These are phyloP conservation scores for Phytopythium cucurbitacearum DNA, from an alignment of 352 stramenopile genomes.

Conservation along the genomic window DNA sequence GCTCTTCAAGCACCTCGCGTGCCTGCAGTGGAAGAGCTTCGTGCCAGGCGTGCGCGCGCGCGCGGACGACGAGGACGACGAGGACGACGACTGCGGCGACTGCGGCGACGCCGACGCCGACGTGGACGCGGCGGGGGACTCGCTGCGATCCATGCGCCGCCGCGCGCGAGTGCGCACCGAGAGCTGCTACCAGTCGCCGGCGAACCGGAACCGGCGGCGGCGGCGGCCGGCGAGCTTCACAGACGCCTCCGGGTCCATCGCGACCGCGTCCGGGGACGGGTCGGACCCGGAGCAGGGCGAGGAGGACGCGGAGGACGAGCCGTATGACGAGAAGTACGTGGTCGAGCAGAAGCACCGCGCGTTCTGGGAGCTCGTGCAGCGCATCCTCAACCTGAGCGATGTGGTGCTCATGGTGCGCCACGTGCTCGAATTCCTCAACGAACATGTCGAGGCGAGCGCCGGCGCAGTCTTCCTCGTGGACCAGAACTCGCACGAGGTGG, in stretches of 20 bases:
- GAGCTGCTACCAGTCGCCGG: slow-evolving; percentile 5
- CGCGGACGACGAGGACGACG: slow-evolving; percentile 7
- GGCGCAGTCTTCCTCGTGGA: slow-evolving; percentile 76
- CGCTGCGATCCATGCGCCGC: neutral
- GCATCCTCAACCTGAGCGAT: slow-evolving; percentile 62
- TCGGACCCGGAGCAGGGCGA: neutral
- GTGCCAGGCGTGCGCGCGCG: slow-evolving; percentile 10
- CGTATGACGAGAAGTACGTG: slow-evolving; percentile 29
- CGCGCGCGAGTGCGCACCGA: slow-evolving; percentile 1
- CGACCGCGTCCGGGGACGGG: neutral
- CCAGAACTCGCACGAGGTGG: slow-evolving; percentile 69
- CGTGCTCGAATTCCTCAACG: slow-evolving; percentile 59
- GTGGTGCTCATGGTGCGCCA: slow-evolving; percentile 72
- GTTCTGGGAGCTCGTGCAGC: slow-evolving; percentile 79
- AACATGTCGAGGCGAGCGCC: slow-evolving; percentile 40
- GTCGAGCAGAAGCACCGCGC: slow-evolving; percentile 60
- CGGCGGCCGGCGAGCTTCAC: neutral
- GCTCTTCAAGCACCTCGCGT: slow-evolving; percentile 16
- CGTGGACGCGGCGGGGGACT: too few relatives aligned
- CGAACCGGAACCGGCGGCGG: neutral
- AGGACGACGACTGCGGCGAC: neutral
- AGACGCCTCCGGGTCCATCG: neutral
- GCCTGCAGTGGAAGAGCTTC: slow-evolving; percentile 19
- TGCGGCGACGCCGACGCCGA: neutral
- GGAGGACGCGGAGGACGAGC: slow-evolving; percentile 4